phyloP scores from a whole-genome alignment of 257 asterid genomes.

The Solanum commersonii region DNA sequence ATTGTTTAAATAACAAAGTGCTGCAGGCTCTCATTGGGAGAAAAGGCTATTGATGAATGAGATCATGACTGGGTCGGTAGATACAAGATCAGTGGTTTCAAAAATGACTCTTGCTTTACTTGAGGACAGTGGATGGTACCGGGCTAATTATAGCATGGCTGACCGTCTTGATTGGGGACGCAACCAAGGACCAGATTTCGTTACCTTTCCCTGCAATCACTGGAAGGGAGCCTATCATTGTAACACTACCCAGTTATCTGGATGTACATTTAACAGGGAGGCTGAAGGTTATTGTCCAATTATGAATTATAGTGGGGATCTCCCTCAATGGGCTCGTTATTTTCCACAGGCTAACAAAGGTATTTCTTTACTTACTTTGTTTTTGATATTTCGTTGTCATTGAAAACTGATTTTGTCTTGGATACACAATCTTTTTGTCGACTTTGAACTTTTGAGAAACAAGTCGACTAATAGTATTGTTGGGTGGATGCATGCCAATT shows the following conservation, averaged over 20 bases:
- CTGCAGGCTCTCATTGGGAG: slow-evolving; percentile 96
- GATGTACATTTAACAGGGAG: slow-evolving; percentile 91
- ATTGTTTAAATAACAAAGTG: slow-evolving; percentile 1
- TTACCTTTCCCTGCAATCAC: slow-evolving; percentile 69
- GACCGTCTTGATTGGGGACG: slow-evolving; percentile 95
- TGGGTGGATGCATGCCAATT: not conserved
- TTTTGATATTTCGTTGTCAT: not conserved
- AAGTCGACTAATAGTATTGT: not conserved
- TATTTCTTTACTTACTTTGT: slow-evolving; percentile 7
- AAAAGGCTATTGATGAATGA: slow-evolving; percentile 91
- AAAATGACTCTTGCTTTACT: slow-evolving; percentile 93
- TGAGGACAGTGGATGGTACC: slow-evolving; percentile 97
- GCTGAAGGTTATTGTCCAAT: slow-evolving; percentile 98
- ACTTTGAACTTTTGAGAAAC: not conserved
- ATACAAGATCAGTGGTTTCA: slow-evolving; percentile 89
- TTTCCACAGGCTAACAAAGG: slow-evolving; percentile 89
- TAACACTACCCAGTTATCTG: slow-evolving; percentile 83
- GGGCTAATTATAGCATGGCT: slow-evolving; percentile 85
- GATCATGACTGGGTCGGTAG: slow-evolving; percentile 99
- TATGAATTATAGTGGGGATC: slow-evolving; percentile 80
- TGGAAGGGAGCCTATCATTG: slow-evolving; percentile 96
- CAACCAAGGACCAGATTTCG: slow-evolving; percentile 83
- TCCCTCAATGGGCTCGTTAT: slow-evolving; percentile 95
- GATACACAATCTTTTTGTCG: not conserved
- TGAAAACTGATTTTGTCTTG: not conserved